Percentiles rank a stretch among this genome's conserved stretches.
phyloP scores from a whole-genome alignment of 2,329 filamentous ascomycete species.

The Colletotrichum nymphaeae region DNA sequence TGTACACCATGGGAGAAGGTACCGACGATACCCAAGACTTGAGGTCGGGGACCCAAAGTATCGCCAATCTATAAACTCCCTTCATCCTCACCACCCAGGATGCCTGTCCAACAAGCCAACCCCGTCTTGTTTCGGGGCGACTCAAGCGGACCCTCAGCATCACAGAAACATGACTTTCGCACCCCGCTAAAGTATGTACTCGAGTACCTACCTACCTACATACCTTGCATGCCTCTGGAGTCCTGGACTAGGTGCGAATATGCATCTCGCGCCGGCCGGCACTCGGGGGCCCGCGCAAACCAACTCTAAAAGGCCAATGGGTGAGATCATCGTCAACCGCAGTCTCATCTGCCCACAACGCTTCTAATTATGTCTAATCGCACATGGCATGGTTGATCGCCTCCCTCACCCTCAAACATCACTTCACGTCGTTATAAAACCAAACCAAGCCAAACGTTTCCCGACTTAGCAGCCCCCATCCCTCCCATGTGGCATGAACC shows the following conservation, averaged over 20 bases:
- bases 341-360: neutral
- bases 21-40: neutral
- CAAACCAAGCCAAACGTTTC: constrained; percentile 6
- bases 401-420: neutral
- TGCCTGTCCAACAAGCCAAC: constrained; percentile 8
- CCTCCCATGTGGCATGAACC: neutral
- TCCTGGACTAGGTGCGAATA: neutral
- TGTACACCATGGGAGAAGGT: too few relatives aligned
- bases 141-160: neutral
- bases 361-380: neutral
- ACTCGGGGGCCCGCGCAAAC: neutral
- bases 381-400: neutral
- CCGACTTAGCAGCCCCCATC: neutral
- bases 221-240: neutral
- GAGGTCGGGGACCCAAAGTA: neutral
- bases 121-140: constrained; percentile 20
- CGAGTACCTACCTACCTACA: too few relatives aligned
- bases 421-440: neutral
- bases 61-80: neutral
- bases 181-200: neutral
- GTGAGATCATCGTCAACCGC: neutral
- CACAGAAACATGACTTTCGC: neutral
- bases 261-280: neutral
- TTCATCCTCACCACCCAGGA: neutral
- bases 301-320: neutral